Percentiles rank a stretch among this genome's conserved stretches.
phyloP scores from a whole-genome alignment of 768 basidiomycete species.

The Pleurotus pulmonarius region DNA sequence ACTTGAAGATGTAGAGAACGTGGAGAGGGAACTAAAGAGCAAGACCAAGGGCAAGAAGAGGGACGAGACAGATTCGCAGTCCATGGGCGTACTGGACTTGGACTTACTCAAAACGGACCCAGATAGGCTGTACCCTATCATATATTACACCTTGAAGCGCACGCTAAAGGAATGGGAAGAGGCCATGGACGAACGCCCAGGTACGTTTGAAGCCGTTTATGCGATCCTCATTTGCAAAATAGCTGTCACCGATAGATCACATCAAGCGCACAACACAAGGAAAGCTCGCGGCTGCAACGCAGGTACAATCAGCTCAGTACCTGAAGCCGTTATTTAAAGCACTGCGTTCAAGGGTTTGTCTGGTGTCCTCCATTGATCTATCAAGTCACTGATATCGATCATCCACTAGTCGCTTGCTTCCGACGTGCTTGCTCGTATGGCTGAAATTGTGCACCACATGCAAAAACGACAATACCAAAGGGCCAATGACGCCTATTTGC shows the following conservation, averaged over 20 bases:
- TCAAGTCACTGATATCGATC: neutral
- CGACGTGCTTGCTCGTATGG: slow-evolving; percentile 82
- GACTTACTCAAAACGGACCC: slow-evolving; percentile 84
- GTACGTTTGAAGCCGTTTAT: slow-evolving; percentile 29
- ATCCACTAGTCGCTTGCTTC: slow-evolving; percentile 60
- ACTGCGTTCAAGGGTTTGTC: slow-evolving; percentile 78
- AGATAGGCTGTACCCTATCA: slow-evolving; percentile 93
- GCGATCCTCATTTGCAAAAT: slow-evolving; percentile 1
- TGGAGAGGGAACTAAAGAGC: slow-evolving; percentile 61
- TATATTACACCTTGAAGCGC: slow-evolving; percentile 92
- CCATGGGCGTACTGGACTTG: slow-evolving; percentile 69
- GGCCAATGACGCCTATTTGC: slow-evolving; percentile 96
- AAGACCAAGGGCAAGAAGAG: slow-evolving; percentile 63
- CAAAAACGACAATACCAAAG: slow-evolving; percentile 93
- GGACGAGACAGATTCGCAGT: slow-evolving; percentile 53
- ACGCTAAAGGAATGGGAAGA: slow-evolving; percentile 96
- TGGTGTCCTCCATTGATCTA: too few species aligned
- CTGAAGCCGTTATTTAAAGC: slow-evolving; percentile 95
- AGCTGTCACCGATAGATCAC: slow-evolving; percentile 46
- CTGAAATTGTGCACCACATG: slow-evolving; percentile 96
- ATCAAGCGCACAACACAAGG: slow-evolving; percentile 89
- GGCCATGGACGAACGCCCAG: slow-evolving; percentile 90
- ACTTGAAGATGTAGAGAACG: slow-evolving; percentile 82
- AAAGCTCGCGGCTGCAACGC: slow-evolving; percentile 91
- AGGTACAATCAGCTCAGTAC: slow-evolving; percentile 94